Base-by-base conservation (phyloP, 768 basidiomycete species). In the Rhodotorula babjevae region DNA sequence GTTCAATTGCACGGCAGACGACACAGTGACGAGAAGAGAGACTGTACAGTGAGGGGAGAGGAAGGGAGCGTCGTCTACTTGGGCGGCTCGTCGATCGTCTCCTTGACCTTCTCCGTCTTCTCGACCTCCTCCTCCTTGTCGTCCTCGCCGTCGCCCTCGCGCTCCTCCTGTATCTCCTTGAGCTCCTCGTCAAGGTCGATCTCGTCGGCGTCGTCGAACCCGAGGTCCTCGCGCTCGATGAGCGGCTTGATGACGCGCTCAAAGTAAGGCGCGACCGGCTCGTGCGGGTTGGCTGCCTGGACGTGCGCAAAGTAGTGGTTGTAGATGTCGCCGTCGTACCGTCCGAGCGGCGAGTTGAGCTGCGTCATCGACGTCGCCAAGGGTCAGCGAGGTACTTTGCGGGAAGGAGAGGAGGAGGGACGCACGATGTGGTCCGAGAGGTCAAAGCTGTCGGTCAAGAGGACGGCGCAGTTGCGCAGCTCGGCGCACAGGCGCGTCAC, bases 341-440 rank as follows among this genome's bases (percentile, higher is more conserved):
- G 77, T 25, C 83, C 83, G 8, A 84, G 78, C n/a, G 83, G 82
- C 14, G 82, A 82, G 76, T 84, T 84, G 78, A 83, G 79, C 74
- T 75, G 64, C 36, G 36, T 36, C 36, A 36, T 36, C 36, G 36
- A 5, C 36, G 79, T 61, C 79, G 79, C 3, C 47, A 6, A 25
- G 27, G 11, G 58, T 47, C 62, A 29, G 10, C 18, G 36, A 27
- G n/a, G n/a, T n/a, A n/a, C 8, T 11, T 5, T 25, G 1, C 23
- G 23, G 27, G 11, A 23, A 23, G 25, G 11, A 25, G 11, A 52
- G 23, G 23, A 25, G 14, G 25, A 50, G 49, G 25, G 27, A 49
- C 71, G 29, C 23, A 73, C 72, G 58, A 79, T 72, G 72, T 79
- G 78, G 65, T 79, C 78, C 19, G 78, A 74, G 25, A 76, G 77